Base-by-base conservation (phyloP, 768 basidiomycete genomes). In the Mycena galericulata region DNA sequence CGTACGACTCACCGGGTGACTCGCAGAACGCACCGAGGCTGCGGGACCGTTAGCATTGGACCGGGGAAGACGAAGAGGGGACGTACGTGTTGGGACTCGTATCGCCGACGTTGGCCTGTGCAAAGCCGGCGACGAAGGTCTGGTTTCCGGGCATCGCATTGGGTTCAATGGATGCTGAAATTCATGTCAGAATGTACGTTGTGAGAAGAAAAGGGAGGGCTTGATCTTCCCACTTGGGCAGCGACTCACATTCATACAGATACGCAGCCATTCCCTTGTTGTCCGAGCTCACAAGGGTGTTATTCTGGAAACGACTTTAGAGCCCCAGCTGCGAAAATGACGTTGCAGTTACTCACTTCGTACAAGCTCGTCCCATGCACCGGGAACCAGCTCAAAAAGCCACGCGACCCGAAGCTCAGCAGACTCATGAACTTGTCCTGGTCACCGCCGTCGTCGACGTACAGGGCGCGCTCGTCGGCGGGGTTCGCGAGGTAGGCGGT, bases 191-290 rank as follows among this genome's bases (percentile, higher is more conserved):
- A 38, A 32, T n/a, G n/a, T n/a, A n/a, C n/a, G n/a, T n/a, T n/a
- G n/a, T n/a, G n/a, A n/a, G n/a, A n/a, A n/a, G n/a, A n/a, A n/a
- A n/a, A n/a, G n/a, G n/a, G n/a, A n/a, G n/a, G n/a, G n/a, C n/a
- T n/a, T n/a, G n/a, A n/a, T n/a, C n/a, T n/a, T n/a, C n/a, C n/a
- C n/a, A n/a, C n/a, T n/a, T n/a, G n/a, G n/a, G n/a, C n/a, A 18
- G 41, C 55, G 1, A 62, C 85, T 55, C 65, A 91, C 90, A 80
- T 84, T 94, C 93, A 67, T 92, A 95, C 20, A 94, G 75, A 76
- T 87, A 90, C 10, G 92, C 92, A 4, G 93, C 92, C 92, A 94
- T 93, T 43, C 93, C 93, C 76, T 95, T 94, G 81, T 94, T 94
- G 78, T 94, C 93, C 4, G 85, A 79, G 76, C 92, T 93, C 32